Evolutionary conservation across 108 stramenopile species (phyloP).

Genomic region (Pseudonitzschia multistriata): DNA sequence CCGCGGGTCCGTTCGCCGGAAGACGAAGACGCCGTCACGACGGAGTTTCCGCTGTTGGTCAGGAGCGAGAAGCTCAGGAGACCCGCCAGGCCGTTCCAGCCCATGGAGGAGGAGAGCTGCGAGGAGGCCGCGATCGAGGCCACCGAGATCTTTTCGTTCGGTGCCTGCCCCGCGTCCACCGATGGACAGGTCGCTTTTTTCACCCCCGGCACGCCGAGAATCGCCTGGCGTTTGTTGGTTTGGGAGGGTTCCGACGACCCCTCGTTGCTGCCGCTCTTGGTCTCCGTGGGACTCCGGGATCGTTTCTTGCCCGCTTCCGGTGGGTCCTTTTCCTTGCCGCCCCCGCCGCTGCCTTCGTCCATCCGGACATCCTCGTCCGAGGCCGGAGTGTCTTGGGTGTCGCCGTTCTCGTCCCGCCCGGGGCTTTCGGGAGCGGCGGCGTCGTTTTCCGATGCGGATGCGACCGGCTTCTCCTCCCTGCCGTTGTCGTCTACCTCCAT

Average conservation of each 20-base stretch:
- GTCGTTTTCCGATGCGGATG: too few relatives aligned
- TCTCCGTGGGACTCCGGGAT: slow-evolving; percentile 32
- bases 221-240: neutral
- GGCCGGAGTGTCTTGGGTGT: neutral
- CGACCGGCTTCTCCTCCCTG: too few relatives aligned
- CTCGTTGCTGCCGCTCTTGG: neutral
- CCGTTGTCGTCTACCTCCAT: neutral
- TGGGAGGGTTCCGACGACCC: neutral
- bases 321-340: neutral
- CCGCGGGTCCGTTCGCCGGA: too few relatives aligned
- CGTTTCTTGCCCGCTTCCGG: slow-evolving; percentile 19
- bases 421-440: neutral
- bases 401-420: neutral
- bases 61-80: slow-evolving; percentile 12
- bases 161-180: neutral
- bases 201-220: neutral
- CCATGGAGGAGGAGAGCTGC: slow-evolving; percentile 35
- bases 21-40: too few relatives aligned
- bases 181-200: neutral
- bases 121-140: slow-evolving; percentile 39
- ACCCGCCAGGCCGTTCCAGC: slow-evolving; percentile 29
- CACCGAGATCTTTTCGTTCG: slow-evolving; percentile 14
- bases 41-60: neutral
- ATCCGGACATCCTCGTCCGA: neutral
- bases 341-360: neutral